Percentiles rank a stretch among this genome's conserved stretches.
phyloP scores from a whole-genome alignment of 2,329 filamentous ascomycete genomes.

The Chalaropsis ovoidea region DNA sequence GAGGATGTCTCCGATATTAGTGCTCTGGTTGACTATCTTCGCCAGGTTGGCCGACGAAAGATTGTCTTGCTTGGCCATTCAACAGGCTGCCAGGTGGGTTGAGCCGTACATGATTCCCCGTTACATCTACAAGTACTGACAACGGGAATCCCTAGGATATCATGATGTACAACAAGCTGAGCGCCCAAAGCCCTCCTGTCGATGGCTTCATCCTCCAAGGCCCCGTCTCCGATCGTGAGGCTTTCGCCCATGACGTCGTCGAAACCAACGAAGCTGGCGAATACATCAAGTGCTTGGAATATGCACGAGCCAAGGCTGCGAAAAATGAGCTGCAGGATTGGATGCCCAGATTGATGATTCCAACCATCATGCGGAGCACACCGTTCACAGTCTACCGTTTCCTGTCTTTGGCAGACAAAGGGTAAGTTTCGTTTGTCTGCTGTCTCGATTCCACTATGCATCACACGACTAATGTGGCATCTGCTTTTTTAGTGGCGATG shows the following conservation, averaged over 20 bases:
- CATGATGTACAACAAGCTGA: constrained; percentile 43
- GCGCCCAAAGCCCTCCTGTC: constrained; percentile 42
- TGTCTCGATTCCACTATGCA: not conserved
- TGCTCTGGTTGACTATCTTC: constrained; percentile 44
- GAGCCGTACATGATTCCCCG: not conserved
- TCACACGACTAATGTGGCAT: not conserved
- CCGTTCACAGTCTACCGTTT: constrained; percentile 47
- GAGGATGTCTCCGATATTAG: constrained; percentile 47
- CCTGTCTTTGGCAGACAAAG: constrained; percentile 40
- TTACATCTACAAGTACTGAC: not conserved
- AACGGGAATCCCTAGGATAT: constrained; percentile 39
- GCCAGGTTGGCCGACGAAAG: constrained; percentile 41
- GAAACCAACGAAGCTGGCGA: constrained; percentile 30
- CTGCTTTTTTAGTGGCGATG: constrained; percentile 47
- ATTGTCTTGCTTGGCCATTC: constrained; percentile 50
- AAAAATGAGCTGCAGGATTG: constrained; percentile 46
- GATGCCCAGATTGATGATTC: constrained; percentile 41
- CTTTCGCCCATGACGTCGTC: constrained; percentile 38
- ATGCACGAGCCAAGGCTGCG: constrained; percentile 46
- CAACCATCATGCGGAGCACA: constrained; percentile 33
- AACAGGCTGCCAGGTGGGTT: constrained; percentile 45
- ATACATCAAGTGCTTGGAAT: constrained; percentile 38
- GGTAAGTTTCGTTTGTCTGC: constrained; percentile 37
- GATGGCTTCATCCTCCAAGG: constrained; percentile 74
- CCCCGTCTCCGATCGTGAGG: constrained; percentile 67